A percentile compares a stretch with the other conserved stretches of the same genome.
Evolutionary conservation across 768 basidiomycete species (phyloP).

Genomic region (Coprinopsis strossmayeri): DNA sequence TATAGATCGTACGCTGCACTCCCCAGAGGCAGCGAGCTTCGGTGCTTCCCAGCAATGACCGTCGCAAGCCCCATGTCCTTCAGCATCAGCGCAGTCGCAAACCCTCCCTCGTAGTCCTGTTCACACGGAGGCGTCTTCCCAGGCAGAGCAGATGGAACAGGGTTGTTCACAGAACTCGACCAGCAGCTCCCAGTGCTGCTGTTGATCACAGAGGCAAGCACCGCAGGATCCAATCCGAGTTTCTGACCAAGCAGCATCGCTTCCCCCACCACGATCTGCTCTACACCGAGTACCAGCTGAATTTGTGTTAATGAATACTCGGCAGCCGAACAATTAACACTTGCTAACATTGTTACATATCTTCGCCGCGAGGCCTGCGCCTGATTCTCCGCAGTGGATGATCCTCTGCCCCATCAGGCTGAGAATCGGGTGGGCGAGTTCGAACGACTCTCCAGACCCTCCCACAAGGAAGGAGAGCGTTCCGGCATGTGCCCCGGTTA

Average conservation of each 20-base stretch:
- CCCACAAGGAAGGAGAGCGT: slow-evolving; percentile 92
- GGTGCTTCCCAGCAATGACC: slow-evolving; percentile 45
- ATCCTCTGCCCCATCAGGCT: slow-evolving; percentile 74
- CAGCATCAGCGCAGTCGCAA: slow-evolving; percentile 76
- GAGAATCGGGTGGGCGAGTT: slow-evolving; percentile 51
- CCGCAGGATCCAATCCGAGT: slow-evolving; percentile 69
- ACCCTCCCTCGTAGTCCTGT: slow-evolving; percentile 79
- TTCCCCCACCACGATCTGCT: slow-evolving; percentile 83
- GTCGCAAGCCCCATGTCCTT: slow-evolving; percentile 89
- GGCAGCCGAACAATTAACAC: no score
- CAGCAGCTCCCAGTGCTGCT: slow-evolving; percentile 80
- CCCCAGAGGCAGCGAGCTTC: slow-evolving; percentile 58
- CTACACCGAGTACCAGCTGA: slow-evolving; percentile 60
- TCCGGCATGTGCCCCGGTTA: slow-evolving; percentile 80
- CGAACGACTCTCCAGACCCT: slow-evolving; percentile 55
- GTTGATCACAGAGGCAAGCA: slow-evolving; percentile 81
- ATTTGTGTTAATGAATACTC: slow-evolving; percentile 8
- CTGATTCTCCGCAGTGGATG: slow-evolving; percentile 78
- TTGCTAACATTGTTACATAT: slow-evolving; percentile 78
- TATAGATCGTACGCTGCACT: slow-evolving; percentile 61
- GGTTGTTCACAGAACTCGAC: slow-evolving; percentile 84
- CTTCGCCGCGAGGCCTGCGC: slow-evolving; percentile 80
- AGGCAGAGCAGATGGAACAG: slow-evolving; percentile 67
- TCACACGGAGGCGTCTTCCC: slow-evolving; percentile 77
- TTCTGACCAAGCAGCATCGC: slow-evolving; percentile 84